phyloP scores from a whole-genome alignment of 169 alveolate species.

The Eimeria sp. region DNA sequence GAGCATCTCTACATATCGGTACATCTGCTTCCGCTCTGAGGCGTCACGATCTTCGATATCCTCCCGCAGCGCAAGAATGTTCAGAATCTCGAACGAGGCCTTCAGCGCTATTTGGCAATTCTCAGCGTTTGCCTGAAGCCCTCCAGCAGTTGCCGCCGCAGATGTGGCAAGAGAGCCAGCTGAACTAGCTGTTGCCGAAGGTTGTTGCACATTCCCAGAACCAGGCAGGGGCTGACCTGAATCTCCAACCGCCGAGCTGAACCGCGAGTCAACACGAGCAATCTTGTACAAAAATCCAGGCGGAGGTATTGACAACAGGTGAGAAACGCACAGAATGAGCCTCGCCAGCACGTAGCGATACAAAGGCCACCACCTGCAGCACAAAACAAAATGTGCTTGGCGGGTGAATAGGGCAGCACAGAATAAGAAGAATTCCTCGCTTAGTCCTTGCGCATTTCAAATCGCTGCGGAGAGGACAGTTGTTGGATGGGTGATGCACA shows the following conservation, averaged over 20 bases:
- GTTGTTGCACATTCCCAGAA: slow-evolving; percentile 30
- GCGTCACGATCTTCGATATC: slow-evolving; percentile 44
- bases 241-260: slow-evolving; percentile 58
- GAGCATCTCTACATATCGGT: slow-evolving; percentile 16
- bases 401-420: background rate
- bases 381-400: background rate
- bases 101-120: slow-evolving; percentile 41
- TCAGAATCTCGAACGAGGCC: slow-evolving; percentile 76
- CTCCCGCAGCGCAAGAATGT: slow-evolving; percentile 74
- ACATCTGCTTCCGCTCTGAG: slow-evolving; percentile 70
- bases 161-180: background rate
- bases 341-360: slow-evolving; percentile 81
- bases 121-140: slow-evolving; percentile 40
- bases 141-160: slow-evolving; percentile 45
- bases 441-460: background rate
- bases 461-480: background rate
- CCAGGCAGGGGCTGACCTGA: background rate
- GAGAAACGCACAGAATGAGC: slow-evolving; percentile 56
- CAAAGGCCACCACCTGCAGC: slow-evolving; percentile 83
- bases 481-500: background rate
- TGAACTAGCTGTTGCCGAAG: background rate
- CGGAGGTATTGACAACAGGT: slow-evolving; percentile 71
- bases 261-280: slow-evolving; percentile 73
- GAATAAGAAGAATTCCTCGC: background rate
- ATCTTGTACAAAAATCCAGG: slow-evolving; percentile 53